These are phyloP conservation scores for Beta lomatogona DNA, from an alignment of 179 eudicot genomes.

Conservation along the genomic window DNA sequence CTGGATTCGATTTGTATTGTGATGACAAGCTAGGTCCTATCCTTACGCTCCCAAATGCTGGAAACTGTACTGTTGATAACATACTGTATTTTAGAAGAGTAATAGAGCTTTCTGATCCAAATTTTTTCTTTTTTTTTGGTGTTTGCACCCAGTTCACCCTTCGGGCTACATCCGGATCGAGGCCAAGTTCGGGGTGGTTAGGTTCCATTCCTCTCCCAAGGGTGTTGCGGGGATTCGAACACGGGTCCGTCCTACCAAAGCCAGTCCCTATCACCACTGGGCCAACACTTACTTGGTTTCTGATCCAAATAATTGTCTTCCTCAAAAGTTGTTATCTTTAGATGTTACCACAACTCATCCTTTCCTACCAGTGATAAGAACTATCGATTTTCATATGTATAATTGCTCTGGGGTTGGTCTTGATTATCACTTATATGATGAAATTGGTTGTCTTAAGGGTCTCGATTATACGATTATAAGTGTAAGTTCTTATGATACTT, in stretches of 20 bases:
- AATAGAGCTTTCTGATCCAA: slow-evolving; percentile 8
- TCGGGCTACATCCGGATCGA: too few species aligned
- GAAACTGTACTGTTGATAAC: not conserved
- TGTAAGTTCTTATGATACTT: too few species aligned
- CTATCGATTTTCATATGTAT: not conserved
- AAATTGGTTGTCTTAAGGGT: slow-evolving; percentile 20
- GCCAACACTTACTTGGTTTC: too few species aligned
- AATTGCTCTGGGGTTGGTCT: not conserved
- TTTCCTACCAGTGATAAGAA: not conserved
- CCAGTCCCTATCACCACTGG: too few species aligned
- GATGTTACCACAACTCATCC: not conserved
- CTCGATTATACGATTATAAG: slow-evolving; percentile 6
- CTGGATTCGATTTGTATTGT: slow-evolving; percentile 19
- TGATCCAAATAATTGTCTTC: slow-evolving; percentile 17
- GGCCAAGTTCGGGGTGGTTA: too few species aligned
- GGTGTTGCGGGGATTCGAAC: too few species aligned
- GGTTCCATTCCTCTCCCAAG: too few species aligned
- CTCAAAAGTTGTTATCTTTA: slow-evolving; percentile 16
- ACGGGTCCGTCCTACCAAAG: too few species aligned
- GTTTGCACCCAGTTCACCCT: too few species aligned
- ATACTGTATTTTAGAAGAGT: not conserved
- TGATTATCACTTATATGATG: not conserved
- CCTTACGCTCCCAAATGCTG: not conserved
- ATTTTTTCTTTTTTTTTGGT: too few species aligned
- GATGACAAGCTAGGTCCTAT: not conserved